Percentiles rank a stretch among this genome's conserved stretches.
Conservation (phyloP, 225 moss, liverwort and hornwort genomes). For the Neckera pumila region DNA sequence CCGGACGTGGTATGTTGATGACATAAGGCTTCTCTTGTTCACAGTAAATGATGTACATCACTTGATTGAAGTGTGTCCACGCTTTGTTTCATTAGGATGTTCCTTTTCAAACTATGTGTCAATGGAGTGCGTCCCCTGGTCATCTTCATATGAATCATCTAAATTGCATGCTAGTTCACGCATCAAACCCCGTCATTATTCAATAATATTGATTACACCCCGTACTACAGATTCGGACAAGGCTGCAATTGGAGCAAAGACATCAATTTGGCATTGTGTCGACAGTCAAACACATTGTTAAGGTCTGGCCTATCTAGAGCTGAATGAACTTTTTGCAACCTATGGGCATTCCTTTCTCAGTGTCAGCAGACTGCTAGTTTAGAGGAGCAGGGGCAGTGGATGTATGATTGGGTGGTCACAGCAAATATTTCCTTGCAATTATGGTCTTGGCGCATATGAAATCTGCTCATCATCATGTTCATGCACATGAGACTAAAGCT, state of each 20-base stretch:
- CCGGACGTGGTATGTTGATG: constrained; percentile 72
- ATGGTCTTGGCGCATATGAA: neutral
- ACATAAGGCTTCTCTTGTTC: neutral
- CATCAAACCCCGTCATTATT: neutral
- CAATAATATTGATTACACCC: neutral
- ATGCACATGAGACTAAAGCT: neutral
- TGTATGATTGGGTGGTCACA: neutral
- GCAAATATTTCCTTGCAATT: neutral
- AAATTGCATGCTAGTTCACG: neutral
- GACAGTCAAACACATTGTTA: constrained; percentile 60
- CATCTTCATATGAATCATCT: neutral
- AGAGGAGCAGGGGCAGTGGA: neutral
- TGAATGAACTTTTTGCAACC: neutral
- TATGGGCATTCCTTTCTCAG: neutral
- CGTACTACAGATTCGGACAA: constrained; percentile 68
- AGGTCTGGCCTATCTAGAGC: constrained; percentile 21
- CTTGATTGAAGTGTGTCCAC: neutral
- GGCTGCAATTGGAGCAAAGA: constrained; percentile 71
- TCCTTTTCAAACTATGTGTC: neutral
- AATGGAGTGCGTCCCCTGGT: neutral
- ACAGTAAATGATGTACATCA: neutral
- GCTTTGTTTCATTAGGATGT: neutral
- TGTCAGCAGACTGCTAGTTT: neutral
- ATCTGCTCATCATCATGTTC: neutral
- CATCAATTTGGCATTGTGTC: constrained; percentile 39